Conservation (phyloP, 1,284 basidiomycete species). For the Cystobasidium sp. region DNA sequence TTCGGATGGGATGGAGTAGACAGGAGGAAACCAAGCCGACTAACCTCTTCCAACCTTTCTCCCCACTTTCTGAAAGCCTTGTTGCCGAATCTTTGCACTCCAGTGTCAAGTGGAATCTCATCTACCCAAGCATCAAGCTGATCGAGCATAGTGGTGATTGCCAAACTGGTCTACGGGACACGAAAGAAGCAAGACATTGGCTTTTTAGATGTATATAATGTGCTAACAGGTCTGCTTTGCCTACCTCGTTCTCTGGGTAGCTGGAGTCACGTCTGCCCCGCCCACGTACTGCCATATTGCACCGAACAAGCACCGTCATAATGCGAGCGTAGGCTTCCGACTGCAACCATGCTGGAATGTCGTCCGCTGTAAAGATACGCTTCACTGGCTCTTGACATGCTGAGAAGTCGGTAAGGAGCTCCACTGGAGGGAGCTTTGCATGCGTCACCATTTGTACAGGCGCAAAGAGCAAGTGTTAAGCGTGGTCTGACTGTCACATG, state of each 20-base stretch:
- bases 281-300: conserved; percentile 54
- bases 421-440: conserved; percentile 16
- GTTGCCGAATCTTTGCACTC: conserved; percentile 92
- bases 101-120: conserved; percentile 75
- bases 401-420: conserved; percentile 12
- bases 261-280: conserved; percentile 45
- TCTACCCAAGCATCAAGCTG: conserved; percentile 77
- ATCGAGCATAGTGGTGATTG: conserved; percentile 67
- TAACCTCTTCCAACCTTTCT: conserved; percentile 73
- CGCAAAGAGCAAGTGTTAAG: background rate
- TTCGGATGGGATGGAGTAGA: no score
- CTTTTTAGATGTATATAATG: background rate
- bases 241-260: conserved; percentile 44
- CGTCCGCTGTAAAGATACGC: conserved; percentile 54
- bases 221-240: background rate
- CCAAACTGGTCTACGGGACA: conserved; percentile 60
- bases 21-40: conserved; percentile 45
- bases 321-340: conserved; percentile 52
- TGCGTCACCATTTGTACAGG: background rate
- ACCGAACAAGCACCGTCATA: conserved; percentile 53
- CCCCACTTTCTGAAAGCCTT: conserved; percentile 90
- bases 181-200: background rate
- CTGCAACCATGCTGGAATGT: conserved; percentile 54
- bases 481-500: no score
- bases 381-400: conserved; percentile 47